Evolutionary conservation across 768 basidiomycete genomes (phyloP).

Genomic region (Dacryopinax primogenitus): DNA sequence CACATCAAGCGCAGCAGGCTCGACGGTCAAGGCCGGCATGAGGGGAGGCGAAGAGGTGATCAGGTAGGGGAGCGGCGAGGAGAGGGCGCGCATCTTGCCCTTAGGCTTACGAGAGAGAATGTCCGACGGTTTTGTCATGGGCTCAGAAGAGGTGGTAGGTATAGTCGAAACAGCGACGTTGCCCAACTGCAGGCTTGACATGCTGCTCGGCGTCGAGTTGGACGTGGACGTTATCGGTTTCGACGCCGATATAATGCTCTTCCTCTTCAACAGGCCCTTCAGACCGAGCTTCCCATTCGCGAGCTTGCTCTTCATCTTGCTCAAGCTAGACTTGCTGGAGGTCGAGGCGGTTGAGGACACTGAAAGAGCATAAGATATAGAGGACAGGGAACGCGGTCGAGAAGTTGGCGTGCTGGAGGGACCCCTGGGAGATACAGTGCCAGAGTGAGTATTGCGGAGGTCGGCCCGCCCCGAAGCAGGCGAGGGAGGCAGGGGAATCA

Average conservation of each 20-base stretch:
- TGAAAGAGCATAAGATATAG: neutral
- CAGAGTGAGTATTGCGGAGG: neutral
- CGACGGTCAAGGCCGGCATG: neutral
- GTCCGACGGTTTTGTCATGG: too few species aligned
- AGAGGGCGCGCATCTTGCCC: constrained; percentile 5
- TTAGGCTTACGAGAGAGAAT: neutral
- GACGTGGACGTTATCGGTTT: neutral
- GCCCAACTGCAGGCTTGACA: too few species aligned
- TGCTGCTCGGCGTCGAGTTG: neutral
- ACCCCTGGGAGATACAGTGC: neutral
- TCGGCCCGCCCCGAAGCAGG: neutral
- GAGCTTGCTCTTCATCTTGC: constrained; percentile 7
- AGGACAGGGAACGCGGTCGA: neutral
- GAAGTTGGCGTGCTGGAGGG: neutral
- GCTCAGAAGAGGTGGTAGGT: too few species aligned
- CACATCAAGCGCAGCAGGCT: neutral
- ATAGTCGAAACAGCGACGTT: too few species aligned
- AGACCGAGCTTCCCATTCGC: neutral
- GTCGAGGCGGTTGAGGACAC: neutral
- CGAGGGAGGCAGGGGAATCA: neutral
- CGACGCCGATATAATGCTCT: neutral
- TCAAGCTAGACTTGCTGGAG: constrained; percentile 1
- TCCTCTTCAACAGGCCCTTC: neutral
- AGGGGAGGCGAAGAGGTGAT: neutral
- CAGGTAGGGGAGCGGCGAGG: neutral